Conservation (phyloP, 2,329 filamentous ascomycete species). For the Graphiopsis chlorocephala region DNA sequence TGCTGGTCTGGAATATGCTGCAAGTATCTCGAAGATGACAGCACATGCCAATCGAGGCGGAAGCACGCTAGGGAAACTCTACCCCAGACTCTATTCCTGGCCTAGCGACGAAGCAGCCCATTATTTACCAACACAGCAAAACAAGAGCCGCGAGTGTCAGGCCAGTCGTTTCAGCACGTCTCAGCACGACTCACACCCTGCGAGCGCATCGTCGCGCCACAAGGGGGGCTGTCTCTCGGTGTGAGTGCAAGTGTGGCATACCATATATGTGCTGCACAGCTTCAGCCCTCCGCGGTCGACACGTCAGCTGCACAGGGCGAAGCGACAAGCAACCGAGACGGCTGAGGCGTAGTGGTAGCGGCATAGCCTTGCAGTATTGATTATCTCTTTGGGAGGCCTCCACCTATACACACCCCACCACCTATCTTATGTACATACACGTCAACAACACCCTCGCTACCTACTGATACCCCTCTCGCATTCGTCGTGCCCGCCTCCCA, state of each 20-base stretch:
- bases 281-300: neutral
- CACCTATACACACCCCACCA: neutral
- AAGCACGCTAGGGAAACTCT: neutral
- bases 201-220: neutral
- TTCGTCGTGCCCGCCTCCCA: neutral
- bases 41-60: constrained; percentile 4
- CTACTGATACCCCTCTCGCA: neutral
- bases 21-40: constrained; percentile 2
- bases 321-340: neutral
- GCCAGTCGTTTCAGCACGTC: constrained; percentile 10
- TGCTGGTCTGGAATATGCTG: neutral
- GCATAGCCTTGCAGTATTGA: neutral
- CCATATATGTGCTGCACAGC: neutral
- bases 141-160: neutral
- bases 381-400: neutral
- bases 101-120: neutral
- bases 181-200: constrained; percentile 11
- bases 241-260: neutral
- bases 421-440: constrained; percentile 1
- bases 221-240: neutral
- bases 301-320: constrained; percentile 7
- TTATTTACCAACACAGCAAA: constrained; percentile 1
- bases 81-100: neutral
- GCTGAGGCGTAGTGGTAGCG: constrained; percentile 5
- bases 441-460: neutral